Percentiles rank a stretch among this genome's conserved stretches.
These are phyloP conservation scores for Aspergillus neoniger DNA, from an alignment of 2,329 filamentous ascomycete species.

Conservation along the genomic window DNA sequence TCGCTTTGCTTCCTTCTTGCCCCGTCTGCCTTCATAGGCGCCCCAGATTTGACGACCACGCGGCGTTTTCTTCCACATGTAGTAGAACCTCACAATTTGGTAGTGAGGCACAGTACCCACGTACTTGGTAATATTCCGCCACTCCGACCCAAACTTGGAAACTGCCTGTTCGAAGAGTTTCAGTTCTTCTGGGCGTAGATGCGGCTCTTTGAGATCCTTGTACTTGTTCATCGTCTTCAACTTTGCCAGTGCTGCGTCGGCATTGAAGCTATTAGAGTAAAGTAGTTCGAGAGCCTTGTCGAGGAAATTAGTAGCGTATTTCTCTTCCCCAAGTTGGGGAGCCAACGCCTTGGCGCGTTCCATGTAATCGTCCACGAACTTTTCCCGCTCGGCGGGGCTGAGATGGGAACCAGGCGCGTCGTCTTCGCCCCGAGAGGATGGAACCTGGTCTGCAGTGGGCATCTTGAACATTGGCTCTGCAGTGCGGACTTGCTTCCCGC, in stretches of 20 bases:
- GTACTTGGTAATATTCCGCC: constrained; percentile 78
- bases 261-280: constrained; percentile 70
- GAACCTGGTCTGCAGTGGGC: constrained; percentile 55
- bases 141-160: constrained; percentile 85
- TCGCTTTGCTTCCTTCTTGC: constrained; percentile 77
- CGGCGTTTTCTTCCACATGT: constrained; percentile 95
- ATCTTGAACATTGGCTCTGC: constrained; percentile 78
- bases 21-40: constrained; percentile 80
- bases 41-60: constrained; percentile 88
- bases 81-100: constrained; percentile 88
- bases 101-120: constrained; percentile 75
- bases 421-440: constrained; percentile 45
- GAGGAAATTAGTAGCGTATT: constrained; percentile 80
- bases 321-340: constrained; percentile 68
- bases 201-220: constrained; percentile 79
- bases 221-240: constrained; percentile 68
- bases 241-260: constrained; percentile 68
- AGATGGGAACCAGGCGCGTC: constrained; percentile 41
- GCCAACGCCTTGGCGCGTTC: constrained; percentile 65
- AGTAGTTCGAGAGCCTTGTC: constrained; percentile 79
- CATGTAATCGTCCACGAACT: constrained; percentile 77
- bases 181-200: constrained; percentile 72
- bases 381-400: constrained; percentile 48
- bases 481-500: constrained; percentile 73
- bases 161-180: constrained; percentile 94